phyloP scores from a whole-genome alignment of 208 protist species.

The Leishmania arabica region DNA sequence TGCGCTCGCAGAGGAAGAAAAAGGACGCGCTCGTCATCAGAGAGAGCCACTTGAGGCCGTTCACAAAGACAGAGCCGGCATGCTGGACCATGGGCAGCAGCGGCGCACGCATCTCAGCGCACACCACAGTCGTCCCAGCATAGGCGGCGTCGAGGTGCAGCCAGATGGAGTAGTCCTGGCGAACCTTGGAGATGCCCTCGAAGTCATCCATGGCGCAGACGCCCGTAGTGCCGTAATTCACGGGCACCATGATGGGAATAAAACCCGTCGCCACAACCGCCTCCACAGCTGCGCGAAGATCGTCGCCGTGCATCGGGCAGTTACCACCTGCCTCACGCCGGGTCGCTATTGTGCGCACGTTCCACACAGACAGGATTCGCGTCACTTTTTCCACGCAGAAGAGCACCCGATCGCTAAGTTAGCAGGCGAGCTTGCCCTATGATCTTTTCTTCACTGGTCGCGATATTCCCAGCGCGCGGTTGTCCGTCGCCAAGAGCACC shows the following conservation, averaged over 20 bases:
- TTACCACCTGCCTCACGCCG: slow-evolving; percentile 31
- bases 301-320: slow-evolving; percentile 44
- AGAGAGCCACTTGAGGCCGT: slow-evolving; percentile 65
- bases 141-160: slow-evolving; percentile 70
- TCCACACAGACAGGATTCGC: slow-evolving; percentile 41
- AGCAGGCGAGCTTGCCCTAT: slow-evolving; percentile 40
- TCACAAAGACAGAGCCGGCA: slow-evolving; percentile 56
- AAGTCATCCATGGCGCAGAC: slow-evolving; percentile 61
- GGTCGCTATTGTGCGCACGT: slow-evolving; percentile 36
- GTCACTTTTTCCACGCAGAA: slow-evolving; percentile 59
- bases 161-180: slow-evolving; percentile 46
- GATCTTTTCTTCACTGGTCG: slow-evolving; percentile 25
- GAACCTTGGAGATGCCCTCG: slow-evolving; percentile 35
- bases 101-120: slow-evolving; percentile 50
- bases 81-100: slow-evolving; percentile 34
- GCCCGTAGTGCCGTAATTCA: slow-evolving; percentile 62
- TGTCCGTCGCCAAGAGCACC: slow-evolving; percentile 52
- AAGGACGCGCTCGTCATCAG: slow-evolving; percentile 47
- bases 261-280: slow-evolving; percentile 48
- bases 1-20: slow-evolving; percentile 51
- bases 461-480: slow-evolving; percentile 28
- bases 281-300: slow-evolving; percentile 36
- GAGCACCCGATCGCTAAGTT: slow-evolving; percentile 57
- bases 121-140: slow-evolving; percentile 51
- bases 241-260: slow-evolving; percentile 52